These are phyloP conservation scores for Nemania bipapillata DNA, from an alignment of 2,329 filamentous ascomycete genomes.

Conservation along the genomic window DNA sequence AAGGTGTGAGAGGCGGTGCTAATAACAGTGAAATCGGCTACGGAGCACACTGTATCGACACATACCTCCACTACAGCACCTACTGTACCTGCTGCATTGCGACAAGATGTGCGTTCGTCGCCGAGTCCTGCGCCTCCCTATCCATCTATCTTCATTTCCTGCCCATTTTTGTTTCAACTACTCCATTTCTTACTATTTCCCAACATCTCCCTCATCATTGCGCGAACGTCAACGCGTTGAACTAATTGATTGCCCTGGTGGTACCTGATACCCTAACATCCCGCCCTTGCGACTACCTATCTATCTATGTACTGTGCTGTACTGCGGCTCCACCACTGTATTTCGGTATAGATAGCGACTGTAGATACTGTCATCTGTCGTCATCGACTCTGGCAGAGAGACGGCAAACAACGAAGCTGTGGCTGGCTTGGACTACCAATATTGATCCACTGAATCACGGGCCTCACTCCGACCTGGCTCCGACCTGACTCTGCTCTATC, in stretches of 20 bases:
- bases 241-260: slow-evolving; percentile 11
- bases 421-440: slow-evolving; percentile 17
- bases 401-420: slow-evolving; percentile 11
- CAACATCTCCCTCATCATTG: background rate
- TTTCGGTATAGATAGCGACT: slow-evolving; percentile 3
- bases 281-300: slow-evolving; percentile 28
- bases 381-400: slow-evolving; percentile 24
- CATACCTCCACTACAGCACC: too few species aligned
- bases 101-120: slow-evolving; percentile 1
- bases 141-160: slow-evolving; percentile 30
- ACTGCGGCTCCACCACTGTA: background rate
- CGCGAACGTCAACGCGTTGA: background rate
- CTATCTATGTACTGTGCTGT: background rate
- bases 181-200: background rate
- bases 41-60: too few species aligned
- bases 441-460: slow-evolving; percentile 26
- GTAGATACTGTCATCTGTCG: slow-evolving; percentile 36
- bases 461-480: background rate
- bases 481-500: background rate
- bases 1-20: too few species aligned
- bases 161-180: background rate
- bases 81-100: background rate
- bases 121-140: background rate
- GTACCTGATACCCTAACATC: slow-evolving; percentile 3
- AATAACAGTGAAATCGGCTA: too few species aligned